Evolutionary conservation across 306 rosid genomes (phyloP), one percentile per base, ranked within the genome.

Genomic region (Citrullus amarus): DNA sequence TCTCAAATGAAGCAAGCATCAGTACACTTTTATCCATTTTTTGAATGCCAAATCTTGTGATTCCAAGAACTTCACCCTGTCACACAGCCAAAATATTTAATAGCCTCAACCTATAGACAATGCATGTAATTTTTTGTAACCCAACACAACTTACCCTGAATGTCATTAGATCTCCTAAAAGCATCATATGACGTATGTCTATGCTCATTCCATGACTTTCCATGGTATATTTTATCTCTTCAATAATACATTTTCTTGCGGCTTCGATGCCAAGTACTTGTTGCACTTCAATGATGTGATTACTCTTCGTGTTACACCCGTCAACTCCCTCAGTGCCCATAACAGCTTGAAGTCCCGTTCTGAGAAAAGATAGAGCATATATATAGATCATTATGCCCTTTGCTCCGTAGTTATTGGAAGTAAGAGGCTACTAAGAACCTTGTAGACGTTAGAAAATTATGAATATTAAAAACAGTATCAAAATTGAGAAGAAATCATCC

Each of bases 1-100:
- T 90, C 91, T 94, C 98, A 76, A 94, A 94, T 20, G 98, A 94
- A 56, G 98, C 98, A 6, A 94, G 86, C 98, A 94, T 94, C 78
- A 94, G 59, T 8, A 89, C 88, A 82, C 98, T 89, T 84, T 88
- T 92, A 73, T 87, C 98, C 98, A 94, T 94, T 85, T 92, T 90
- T 75, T 88, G 90, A 78, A 94, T 90, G 74, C 98, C 97, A 80
- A 87, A 86, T 88, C 98, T 92, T n/a, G 96, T 94, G 82, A 92
- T 92, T 68, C 98, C 98, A 22, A 89, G 95, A 86, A 90, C 88
- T 80, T 84, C 86, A 77, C 98, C 98, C 98, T 94, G 82, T 80
- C 75, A 81, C 60, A 72, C 60, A 54, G 53, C 55, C 2, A 1
- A 50, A n/a, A 18, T 0, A 46, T 38, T 77, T 16, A 11, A 53